Conservation (phyloP, 2,329 filamentous ascomycete species). For the Stachybotrys elegans region DNA sequence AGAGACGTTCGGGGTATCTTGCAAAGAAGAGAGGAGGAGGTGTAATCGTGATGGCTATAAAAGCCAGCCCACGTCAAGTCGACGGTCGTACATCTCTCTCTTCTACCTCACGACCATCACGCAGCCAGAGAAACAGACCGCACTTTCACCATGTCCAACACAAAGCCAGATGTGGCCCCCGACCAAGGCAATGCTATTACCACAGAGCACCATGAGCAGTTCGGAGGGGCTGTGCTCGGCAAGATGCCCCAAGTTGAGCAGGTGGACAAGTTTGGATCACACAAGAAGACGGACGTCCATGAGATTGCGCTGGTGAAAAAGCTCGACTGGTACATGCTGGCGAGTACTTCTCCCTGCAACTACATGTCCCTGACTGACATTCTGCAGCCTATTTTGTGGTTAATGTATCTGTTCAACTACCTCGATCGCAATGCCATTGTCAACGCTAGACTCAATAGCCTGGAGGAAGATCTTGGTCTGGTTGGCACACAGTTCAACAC, state of each 20-base stretch:
- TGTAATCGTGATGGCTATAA: no score
- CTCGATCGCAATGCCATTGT: slow-evolving; percentile 1
- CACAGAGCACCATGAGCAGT: not conserved
- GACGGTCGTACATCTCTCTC: no score
- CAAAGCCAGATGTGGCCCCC: not conserved
- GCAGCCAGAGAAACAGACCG: no score
- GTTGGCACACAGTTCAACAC: slow-evolving; percentile 11
- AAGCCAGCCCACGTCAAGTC: no score
- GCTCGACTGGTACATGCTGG: slow-evolving; percentile 28
- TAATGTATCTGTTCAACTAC: slow-evolving; percentile 20
- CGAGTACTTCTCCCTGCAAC: slow-evolving; percentile 2
- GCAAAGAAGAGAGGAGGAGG: no score
- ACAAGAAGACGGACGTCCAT: not conserved
- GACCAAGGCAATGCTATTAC: not conserved
- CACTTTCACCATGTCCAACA: slow-evolving; percentile 1
- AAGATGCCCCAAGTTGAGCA: slow-evolving; percentile 1
- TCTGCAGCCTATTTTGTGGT: slow-evolving; percentile 20
- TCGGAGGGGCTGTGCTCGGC: not conserved
- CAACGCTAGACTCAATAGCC: not conserved
- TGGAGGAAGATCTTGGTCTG: slow-evolving; percentile 10
- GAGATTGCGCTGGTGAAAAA: slow-evolving; percentile 30
- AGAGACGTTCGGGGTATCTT: no score
- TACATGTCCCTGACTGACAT: not conserved
- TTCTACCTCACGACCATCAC: no score
- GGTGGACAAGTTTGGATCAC: slow-evolving; percentile 1